Percentiles rank a stretch among this genome's conserved stretches.
Conservation (phyloP, 2,329 filamentous ascomycete species). For the Fusarium miscanthi region DNA sequence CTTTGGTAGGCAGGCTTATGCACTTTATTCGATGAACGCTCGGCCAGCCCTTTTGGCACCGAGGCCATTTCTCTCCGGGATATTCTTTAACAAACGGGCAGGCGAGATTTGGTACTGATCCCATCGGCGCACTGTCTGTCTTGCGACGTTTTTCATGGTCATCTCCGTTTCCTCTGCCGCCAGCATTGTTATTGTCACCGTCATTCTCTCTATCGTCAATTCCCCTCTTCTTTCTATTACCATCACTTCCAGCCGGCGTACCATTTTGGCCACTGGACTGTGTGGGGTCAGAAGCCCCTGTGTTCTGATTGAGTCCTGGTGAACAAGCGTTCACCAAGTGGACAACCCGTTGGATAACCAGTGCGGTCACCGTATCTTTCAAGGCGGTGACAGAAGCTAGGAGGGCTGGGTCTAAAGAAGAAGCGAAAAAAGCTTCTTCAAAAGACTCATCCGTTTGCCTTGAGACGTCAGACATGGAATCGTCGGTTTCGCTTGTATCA, state of each 20-base stretch:
- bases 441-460: conserved; percentile 26
- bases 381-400: not conserved
- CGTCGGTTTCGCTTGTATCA: conserved; percentile 20
- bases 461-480: conserved; percentile 22
- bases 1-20: not conserved
- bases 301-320: not conserved
- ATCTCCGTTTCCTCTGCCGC: conserved; percentile 14
- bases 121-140: not conserved
- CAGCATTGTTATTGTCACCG: not conserved
- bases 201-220: not conserved
- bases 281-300: not conserved
- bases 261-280: not conserved
- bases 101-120: not conserved
- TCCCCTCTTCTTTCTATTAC: conserved; percentile 19
- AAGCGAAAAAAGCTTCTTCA: conserved; percentile 17
- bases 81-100: conserved; percentile 29
- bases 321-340: conserved; percentile 22
- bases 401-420: conserved; percentile 11
- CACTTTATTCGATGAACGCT: conserved; percentile 26
- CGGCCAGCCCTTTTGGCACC: conserved; percentile 12
- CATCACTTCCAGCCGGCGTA: not conserved
- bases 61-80: conserved; percentile 1
- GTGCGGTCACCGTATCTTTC: conserved; percentile 16
- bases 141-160: conserved; percentile 32
- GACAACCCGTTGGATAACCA: conserved; percentile 3